Conservation (phyloP, 2,329 filamentous ascomycete species). For the Diaporthe aspalathi region DNA sequence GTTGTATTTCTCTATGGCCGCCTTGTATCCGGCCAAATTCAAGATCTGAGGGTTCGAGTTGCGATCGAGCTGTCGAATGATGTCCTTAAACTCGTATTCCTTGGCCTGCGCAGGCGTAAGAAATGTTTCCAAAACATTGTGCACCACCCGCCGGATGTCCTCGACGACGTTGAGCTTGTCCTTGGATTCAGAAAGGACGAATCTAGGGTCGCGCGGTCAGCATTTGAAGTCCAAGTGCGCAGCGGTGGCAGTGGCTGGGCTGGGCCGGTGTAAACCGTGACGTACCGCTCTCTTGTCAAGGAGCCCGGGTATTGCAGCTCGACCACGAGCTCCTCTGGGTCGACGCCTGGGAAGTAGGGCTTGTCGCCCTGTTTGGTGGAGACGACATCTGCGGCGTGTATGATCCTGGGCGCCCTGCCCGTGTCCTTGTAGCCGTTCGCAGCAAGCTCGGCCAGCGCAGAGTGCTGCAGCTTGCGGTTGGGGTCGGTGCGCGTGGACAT, state of each 20-base stretch:
- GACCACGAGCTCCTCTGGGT: constrained; percentile 67
- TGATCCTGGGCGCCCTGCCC: constrained; percentile 60
- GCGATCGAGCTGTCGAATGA: constrained; percentile 81
- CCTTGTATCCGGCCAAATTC: constrained; percentile 74
- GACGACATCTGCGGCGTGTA: constrained; percentile 70
- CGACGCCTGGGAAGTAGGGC: constrained; percentile 58
- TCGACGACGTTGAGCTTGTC: constrained; percentile 82
- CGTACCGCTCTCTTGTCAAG: constrained; percentile 48
- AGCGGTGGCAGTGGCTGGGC: neutral
- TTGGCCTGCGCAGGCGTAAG: constrained; percentile 76
- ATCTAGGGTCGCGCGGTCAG: constrained; percentile 56
- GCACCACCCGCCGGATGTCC: constrained; percentile 77
- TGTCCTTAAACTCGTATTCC: constrained; percentile 70
- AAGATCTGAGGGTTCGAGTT: constrained; percentile 76
- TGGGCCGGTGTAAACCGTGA: neutral
- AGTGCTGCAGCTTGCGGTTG: constrained; percentile 59
- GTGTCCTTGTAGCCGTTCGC: constrained; percentile 41
- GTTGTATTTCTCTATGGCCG: constrained; percentile 83
- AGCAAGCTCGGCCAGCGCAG: constrained; percentile 43
- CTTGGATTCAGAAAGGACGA: constrained; percentile 81
- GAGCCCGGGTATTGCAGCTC: constrained; percentile 86
- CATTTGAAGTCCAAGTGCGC: neutral
- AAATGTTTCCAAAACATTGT: constrained; percentile 79
- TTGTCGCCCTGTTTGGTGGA: constrained; percentile 63
- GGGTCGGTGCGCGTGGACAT: constrained; percentile 53